Evolutionary conservation across 1,284 basidiomycete species (phyloP), one percentile per base, ranked within the genome.

Genomic region (Ustilago xerochloae): DNA sequence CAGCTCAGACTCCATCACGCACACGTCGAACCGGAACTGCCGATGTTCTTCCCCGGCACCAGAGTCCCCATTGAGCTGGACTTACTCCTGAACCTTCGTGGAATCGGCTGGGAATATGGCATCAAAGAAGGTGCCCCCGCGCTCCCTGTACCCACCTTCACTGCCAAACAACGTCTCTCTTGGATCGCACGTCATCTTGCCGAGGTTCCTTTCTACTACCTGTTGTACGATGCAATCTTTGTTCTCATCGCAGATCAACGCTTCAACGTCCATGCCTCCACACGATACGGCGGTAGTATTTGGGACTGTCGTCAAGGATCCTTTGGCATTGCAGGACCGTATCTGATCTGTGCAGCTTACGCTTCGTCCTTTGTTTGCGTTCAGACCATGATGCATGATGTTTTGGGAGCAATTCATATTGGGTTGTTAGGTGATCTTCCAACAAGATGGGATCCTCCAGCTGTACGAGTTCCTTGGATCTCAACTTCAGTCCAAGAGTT

Each of bases 101-200:
- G 57, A 2, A 15, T 73, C 1, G 76, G 76, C 16, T 78, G 76
- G 76, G 49, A 66, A 38, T 49, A 68, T 22, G 76, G 76, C 24
- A 39, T 71, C 16, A 62, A 56, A n/a, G 38, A 55, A 13, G 52
- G 45, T 8, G 36, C 53, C 0, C 63, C 63, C n/a, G 64, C 65
- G 15, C 33, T 59, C 0, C 70, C 70, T n/a, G 45, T 57, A 5
- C 65, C 28, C 20, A 33, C 43, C 2, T 53, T 30, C 41, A 65
- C 41, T 10, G 33, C 4, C 4, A 29, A 20, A 0, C 35, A 63
- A 8, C 63, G 66, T 5, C 16, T 32, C 39, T 15, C 1, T n/a
- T 75, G 71, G 71, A 36, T 60, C 18, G 10, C 7, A 0, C 24
- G 26, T 13, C 39, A 39, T 1, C 45, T 75, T 13, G 28, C 38